These are phyloP conservation scores for Alternaria consortialis DNA, from an alignment of 2,329 filamentous ascomycete genomes.

Conservation along the genomic window DNA sequence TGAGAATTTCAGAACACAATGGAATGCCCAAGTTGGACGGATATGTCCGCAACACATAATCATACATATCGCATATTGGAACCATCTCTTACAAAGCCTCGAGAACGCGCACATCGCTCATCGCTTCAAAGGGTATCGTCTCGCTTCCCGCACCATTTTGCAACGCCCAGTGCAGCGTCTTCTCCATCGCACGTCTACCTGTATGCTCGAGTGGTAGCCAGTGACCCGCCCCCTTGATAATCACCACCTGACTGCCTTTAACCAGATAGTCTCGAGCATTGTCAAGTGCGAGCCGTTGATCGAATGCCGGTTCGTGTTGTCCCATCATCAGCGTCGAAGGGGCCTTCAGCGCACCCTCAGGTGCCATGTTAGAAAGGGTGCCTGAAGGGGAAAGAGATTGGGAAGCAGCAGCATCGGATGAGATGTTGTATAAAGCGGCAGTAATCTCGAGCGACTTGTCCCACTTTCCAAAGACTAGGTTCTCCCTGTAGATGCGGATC, in stretches of 20 bases:
- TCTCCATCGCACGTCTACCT: slow-evolving; percentile 55
- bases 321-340: slow-evolving; percentile 65
- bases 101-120: slow-evolving; percentile 30
- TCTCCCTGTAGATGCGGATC: slow-evolving; percentile 64
- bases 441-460: slow-evolving; percentile 62
- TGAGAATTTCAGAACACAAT: neutral
- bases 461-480: slow-evolving; percentile 58
- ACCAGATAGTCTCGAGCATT: slow-evolving; percentile 63
- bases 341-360: slow-evolving; percentile 59
- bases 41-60: neutral
- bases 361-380: slow-evolving; percentile 55
- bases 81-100: slow-evolving; percentile 20
- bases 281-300: slow-evolving; percentile 59
- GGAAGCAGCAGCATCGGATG: slow-evolving; percentile 17
- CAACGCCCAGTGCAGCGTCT: slow-evolving; percentile 47
- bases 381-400: slow-evolving; percentile 33
- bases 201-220: slow-evolving; percentile 60
- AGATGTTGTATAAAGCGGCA: slow-evolving; percentile 57
- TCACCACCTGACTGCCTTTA: slow-evolving; percentile 59
- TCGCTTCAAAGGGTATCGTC: slow-evolving; percentile 30
- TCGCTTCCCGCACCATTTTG: slow-evolving; percentile 28
- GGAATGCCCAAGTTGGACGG: neutral
- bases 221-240: slow-evolving; percentile 62
- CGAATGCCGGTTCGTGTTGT: slow-evolving; percentile 61
- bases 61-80: neutral